Evolutionary conservation across 495 filamentous ascomycete genomes (phyloP).

Genomic region (Hyaloscypha bicolor): DNA sequence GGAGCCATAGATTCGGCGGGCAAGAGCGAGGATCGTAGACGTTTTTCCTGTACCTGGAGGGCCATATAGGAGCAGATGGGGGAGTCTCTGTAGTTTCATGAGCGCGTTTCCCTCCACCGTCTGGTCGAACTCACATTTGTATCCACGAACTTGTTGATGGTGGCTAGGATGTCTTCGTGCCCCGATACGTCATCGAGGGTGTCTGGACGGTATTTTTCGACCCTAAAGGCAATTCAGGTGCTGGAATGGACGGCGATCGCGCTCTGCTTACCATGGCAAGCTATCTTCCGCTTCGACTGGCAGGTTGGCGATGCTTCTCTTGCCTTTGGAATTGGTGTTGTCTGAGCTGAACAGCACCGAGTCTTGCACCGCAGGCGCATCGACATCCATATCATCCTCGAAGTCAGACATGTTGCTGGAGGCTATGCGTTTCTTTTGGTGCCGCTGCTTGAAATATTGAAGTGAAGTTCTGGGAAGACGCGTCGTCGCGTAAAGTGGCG

Average conservation of each 20-base stretch:
- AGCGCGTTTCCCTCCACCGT: not conserved
- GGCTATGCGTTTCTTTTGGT: not conserved
- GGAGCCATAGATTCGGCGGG: constrained; percentile 86
- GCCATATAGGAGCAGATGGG: constrained; percentile 96
- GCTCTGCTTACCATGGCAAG: constrained; percentile 72
- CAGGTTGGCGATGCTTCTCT: constrained; percentile 88
- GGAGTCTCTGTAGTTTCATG: constrained; percentile 61
- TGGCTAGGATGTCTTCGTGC: constrained; percentile 96
- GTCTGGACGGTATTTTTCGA: constrained; percentile 96
- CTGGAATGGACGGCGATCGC: constrained; percentile 19
- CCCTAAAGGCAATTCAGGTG: constrained; percentile 54
- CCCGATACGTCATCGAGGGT: constrained; percentile 91
- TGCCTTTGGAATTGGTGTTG: constrained; percentile 70
- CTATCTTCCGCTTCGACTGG: constrained; percentile 93
- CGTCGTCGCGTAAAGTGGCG: constrained; percentile 24
- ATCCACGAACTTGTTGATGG: constrained; percentile 96
- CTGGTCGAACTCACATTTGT: constrained; percentile 60
- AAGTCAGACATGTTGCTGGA: constrained; percentile 76
- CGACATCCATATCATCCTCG: constrained; percentile 87
- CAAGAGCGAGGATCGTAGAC: constrained; percentile 88
- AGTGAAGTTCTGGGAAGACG: constrained; percentile 7
- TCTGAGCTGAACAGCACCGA: constrained; percentile 63
- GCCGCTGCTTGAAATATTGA: not conserved
- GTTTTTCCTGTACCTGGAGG: constrained; percentile 98
- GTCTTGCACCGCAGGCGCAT: constrained; percentile 64